phyloP scores from a whole-genome alignment of 345 rosid species.

The Diplotaxis tenuifolia region DNA sequence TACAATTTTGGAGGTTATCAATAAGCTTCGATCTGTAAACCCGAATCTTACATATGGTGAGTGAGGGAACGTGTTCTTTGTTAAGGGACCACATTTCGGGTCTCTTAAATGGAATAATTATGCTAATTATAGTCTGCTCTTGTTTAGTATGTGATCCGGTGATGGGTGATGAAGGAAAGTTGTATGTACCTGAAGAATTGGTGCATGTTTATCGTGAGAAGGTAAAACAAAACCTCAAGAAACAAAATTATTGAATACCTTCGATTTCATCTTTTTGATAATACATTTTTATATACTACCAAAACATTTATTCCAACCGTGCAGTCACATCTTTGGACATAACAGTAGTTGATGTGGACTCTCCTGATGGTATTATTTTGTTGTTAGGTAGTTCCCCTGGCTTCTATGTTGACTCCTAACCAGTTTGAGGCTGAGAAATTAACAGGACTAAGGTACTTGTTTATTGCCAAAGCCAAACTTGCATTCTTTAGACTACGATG shows the following conservation, averaged over 20 bases:
- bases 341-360: conserved; percentile 1
- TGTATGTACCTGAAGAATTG: conserved; percentile 85
- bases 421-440: conserved; percentile 98
- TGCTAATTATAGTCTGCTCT: conserved; percentile 22
- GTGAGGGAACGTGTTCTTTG: not conserved
- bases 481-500: not conserved
- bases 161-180: conserved; percentile 98
- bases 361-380: conserved; percentile 4
- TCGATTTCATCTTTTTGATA: not conserved
- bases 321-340: not conserved
- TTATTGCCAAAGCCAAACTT: not conserved
- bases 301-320: not conserved
- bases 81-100: not conserved
- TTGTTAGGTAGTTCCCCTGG: conserved; percentile 90
- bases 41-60: conserved; percentile 85
- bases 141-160: conserved; percentile 96
- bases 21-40: conserved; percentile 82
- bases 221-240: conserved; percentile 42
- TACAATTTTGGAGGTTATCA: conserved; percentile 66
- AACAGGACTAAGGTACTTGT: conserved; percentile 72
- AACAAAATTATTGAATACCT: not conserved
- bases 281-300: not conserved
- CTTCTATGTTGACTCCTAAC: conserved; percentile 99
- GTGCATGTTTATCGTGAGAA: conserved; percentile 83
- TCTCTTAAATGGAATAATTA: not conserved